These are phyloP conservation scores for Trichophyton rubrum DNA, from an alignment of 2,329 filamentous ascomycete genomes.

Conservation along the genomic window DNA sequence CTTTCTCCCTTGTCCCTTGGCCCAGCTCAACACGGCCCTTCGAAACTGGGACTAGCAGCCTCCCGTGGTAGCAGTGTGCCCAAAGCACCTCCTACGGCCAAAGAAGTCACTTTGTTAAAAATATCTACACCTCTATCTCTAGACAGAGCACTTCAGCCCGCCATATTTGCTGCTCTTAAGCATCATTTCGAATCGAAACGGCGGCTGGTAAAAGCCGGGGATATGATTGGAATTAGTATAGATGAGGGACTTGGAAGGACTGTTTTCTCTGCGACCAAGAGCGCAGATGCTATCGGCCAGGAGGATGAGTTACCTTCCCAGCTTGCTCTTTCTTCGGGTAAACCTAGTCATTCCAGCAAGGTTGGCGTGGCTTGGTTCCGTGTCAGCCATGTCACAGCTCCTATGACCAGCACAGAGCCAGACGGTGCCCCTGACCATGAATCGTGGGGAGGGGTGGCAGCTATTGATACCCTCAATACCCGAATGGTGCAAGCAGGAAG, in stretches of 20 bases:
- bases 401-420: constrained; percentile 39
- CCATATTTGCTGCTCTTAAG: constrained; percentile 75
- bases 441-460: constrained; percentile 73
- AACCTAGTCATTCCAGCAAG: constrained; percentile 32
- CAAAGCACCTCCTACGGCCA: constrained; percentile 47
- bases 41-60: constrained; percentile 47
- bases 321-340: constrained; percentile 8
- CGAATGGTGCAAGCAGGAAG: constrained; percentile 87
- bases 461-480: constrained; percentile 74
- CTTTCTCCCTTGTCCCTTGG: constrained; percentile 48
- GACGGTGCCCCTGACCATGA: constrained; percentile 51
- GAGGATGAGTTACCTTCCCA: constrained; percentile 50
- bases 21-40: constrained; percentile 32
- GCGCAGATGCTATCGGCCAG: constrained; percentile 45
- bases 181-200: constrained; percentile 74
- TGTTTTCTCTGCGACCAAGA: constrained; percentile 55
- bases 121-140: constrained; percentile 80
- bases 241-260: constrained; percentile 74
- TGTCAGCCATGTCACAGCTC: constrained; percentile 56
- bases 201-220: constrained; percentile 71
- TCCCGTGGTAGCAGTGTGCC: constrained; percentile 31
- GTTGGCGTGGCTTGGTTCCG: constrained; percentile 76
- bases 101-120: constrained; percentile 77
- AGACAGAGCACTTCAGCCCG: constrained; percentile 72
- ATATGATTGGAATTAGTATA: constrained; percentile 77